Evolutionary conservation across 805 yeast genomes (phyloP).

Genomic region (Sungouiozyma ichnusensis): DNA sequence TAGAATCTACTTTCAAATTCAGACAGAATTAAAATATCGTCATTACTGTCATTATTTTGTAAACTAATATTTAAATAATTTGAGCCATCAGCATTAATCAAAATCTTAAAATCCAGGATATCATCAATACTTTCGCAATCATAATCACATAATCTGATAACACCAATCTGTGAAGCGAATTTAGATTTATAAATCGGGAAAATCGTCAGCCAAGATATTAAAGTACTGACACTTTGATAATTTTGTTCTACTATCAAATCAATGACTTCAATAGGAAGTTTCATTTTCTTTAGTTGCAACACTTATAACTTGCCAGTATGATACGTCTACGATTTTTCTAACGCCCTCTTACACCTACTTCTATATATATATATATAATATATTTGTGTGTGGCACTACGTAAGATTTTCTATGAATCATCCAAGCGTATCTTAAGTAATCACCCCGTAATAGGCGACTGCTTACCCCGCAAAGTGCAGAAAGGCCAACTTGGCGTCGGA

Average conservation of each 20-base stretch:
- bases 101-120: conserved; percentile 9
- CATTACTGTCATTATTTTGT: conserved; percentile 4
- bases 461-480: background rate
- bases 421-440: background rate
- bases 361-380: background rate
- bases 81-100: conserved; percentile 5
- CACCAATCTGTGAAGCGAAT: conserved; percentile 14
- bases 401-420: background rate
- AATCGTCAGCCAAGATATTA: conserved; percentile 18
- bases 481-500: no score
- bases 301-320: no score
- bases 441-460: background rate
- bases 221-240: conserved; percentile 16
- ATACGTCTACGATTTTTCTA: no score
- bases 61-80: conserved; percentile 10
- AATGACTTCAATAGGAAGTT: conserved; percentile 20
- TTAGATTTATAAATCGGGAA: conserved; percentile 8
- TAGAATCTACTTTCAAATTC: conserved; percentile 7
- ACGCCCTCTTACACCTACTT: background rate
- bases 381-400: background rate
- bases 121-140: background rate
- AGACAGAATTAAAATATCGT: conserved; percentile 1
- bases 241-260: conserved; percentile 16
- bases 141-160: conserved; percentile 16
- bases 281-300: no score